Base-by-base conservation (phyloP, 352 stramenopile genomes). In the Phytophthora melonis region DNA sequence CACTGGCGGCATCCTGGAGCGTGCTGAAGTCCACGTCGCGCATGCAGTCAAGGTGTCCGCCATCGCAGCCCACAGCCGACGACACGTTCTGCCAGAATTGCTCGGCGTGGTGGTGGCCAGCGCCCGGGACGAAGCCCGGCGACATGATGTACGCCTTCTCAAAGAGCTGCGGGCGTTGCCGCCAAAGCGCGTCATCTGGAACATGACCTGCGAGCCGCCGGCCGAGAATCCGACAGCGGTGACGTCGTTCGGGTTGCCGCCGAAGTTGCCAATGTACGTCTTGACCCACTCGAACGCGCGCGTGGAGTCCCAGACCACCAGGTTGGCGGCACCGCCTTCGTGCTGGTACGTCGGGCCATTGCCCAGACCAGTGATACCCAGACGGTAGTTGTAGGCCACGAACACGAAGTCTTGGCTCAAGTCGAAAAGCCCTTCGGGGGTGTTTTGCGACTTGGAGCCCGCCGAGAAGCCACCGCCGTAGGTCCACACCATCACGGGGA, bases 381-480 rank as follows among this genome's bases (percentile, higher is more conserved):
- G 61, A 50, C 72, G 72, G 66, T 79, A 79, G 62, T 79, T 79
- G 66, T 72, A 72, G 14, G 66, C 66, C 5, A 79, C 72, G 62
- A 69, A 70, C 3, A 79, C 53, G 4, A 79, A 68, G 43, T 72
- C 43, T 9, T 72, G 52, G n/a, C 21, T 58, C 23, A 70, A 34
- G 25, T 70, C 63, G 34, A 70, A 70, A 2, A 70, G 41, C 3
- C 63, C 63, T 18, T 70, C 63, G 52, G 63, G 62, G 16, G 63
- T 70, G 54, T 58, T 63, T 30, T 70, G 21, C 25, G 21, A 45
- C 53, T 70, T 70, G 53, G 63, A 63, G 13, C 72, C 72, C 56
- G 25, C 56, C 23, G 64, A 49, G 34, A 66, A 73, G 19, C 57
- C 53, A 19, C 72, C 72, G 27, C 72, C 72, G 39, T 76, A 66